phyloP scores from a whole-genome alignment of 129 eudicot species.

The Centrapalus pauciflorus region DNA sequence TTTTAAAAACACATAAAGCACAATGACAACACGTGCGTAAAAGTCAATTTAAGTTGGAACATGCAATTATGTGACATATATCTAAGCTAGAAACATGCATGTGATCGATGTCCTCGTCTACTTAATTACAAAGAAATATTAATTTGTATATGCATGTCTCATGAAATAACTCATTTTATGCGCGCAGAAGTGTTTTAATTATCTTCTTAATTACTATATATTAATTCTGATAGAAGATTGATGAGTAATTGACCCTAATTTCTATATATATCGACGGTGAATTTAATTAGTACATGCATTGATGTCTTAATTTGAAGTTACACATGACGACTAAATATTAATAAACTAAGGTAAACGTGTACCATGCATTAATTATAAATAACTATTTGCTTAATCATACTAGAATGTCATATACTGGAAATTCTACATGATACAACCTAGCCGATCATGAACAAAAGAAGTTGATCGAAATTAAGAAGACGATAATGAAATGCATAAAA shows the following conservation, averaged over 20 bases:
- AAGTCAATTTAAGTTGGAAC: background rate
- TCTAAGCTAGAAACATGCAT: background rate
- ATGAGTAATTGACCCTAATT: too few species aligned
- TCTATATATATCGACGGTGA: background rate
- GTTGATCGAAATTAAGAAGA: conserved; percentile 15
- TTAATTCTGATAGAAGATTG: background rate
- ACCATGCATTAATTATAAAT: background rate
- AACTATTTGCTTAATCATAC: background rate
- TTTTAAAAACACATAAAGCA: background rate
- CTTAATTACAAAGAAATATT: too few species aligned
- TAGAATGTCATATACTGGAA: conserved; percentile 19
- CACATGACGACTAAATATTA: background rate
- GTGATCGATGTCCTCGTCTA: background rate
- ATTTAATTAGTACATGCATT: background rate
- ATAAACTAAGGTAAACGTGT: background rate
- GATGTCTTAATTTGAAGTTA: background rate
- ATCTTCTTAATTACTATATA: background rate
- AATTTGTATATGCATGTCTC: background rate
- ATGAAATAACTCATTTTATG: background rate
- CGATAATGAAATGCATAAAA: conserved; percentile 17
- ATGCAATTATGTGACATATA: background rate
- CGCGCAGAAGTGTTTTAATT: background rate
- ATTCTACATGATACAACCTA: conserved; percentile 24
- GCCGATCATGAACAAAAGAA: conserved; percentile 6
- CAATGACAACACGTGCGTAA: background rate